Evolutionary conservation across 2,329 filamentous ascomycete species (phyloP).

Genomic region (Rhynchosporium graminicola): DNA sequence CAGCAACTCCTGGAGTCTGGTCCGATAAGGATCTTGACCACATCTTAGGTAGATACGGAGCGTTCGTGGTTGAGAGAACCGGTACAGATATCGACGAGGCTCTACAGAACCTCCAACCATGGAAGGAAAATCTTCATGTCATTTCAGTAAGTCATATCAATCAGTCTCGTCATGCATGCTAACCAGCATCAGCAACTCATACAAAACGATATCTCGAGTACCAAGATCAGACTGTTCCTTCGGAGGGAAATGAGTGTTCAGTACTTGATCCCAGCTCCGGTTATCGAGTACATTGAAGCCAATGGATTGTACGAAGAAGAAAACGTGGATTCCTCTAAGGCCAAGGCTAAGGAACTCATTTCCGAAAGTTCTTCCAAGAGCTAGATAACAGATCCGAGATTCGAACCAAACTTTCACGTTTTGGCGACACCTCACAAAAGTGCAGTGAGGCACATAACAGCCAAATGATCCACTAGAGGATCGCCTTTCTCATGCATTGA

Average conservation of each 20-base stretch:
- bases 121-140: constrained; percentile 67
- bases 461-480: background rate
- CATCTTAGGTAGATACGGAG: constrained; percentile 80
- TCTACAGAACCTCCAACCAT: constrained; percentile 76
- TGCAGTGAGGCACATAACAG: constrained; percentile 1
- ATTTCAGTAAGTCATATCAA: constrained; percentile 7
- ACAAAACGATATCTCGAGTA: constrained; percentile 80
- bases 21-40: constrained; percentile 81
- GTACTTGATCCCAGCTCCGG: constrained; percentile 71
- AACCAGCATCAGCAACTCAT: constrained; percentile 47
- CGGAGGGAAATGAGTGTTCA: constrained; percentile 80
- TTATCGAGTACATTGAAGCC: constrained; percentile 73
- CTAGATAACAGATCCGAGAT: constrained; percentile 12
- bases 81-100: constrained; percentile 90
- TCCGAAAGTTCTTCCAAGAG: constrained; percentile 27
- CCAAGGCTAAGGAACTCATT: constrained; percentile 24
- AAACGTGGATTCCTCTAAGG: constrained; percentile 30
- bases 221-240: constrained; percentile 78
- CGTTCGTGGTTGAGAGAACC: constrained; percentile 83
- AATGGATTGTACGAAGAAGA: constrained; percentile 63
- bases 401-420: constrained; percentile 4
- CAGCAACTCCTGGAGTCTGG: constrained; percentile 70
- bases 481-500: background rate
- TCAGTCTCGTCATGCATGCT: background rate
- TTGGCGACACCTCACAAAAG: background rate